Percentiles rank a stretch among this genome's conserved stretches.
These are phyloP conservation scores for Collariella sp. DNA, from an alignment of 495 filamentous ascomycete genomes.

Conservation along the genomic window DNA sequence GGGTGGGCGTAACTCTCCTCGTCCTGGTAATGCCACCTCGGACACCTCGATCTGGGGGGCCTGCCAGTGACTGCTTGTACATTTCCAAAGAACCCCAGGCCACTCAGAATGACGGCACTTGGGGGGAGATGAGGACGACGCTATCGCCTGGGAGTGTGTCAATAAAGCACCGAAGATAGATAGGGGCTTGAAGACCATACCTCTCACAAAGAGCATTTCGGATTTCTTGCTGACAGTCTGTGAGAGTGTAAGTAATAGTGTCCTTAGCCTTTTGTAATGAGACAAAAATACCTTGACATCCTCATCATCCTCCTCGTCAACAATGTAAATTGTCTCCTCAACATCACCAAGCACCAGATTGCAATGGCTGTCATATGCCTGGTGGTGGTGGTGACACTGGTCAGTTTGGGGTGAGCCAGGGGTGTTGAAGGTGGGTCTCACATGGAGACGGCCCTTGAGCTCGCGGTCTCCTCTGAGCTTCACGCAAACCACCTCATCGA, in stretches of 20 bases:
- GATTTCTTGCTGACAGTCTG: slow-evolving; percentile 92
- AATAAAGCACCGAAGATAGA: background rate
- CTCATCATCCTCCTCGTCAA: slow-evolving; percentile 73
- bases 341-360: slow-evolving; percentile 97
- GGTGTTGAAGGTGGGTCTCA: slow-evolving; percentile 36
- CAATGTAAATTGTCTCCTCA: slow-evolving; percentile 90
- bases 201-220: slow-evolving; percentile 99
- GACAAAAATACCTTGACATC: slow-evolving; percentile 26
- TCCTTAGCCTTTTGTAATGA: no score
- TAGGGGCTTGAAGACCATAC: slow-evolving; percentile 39
- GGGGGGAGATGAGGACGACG: slow-evolving; percentile 89
- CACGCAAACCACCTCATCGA: slow-evolving; percentile 95
- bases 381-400: background rate
- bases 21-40: background rate
- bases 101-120: slow-evolving; percentile 28
- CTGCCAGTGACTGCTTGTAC: background rate
- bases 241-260: background rate
- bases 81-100: background rate
- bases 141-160: slow-evolving; percentile 61
- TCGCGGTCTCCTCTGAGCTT: slow-evolving; percentile 94
- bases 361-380: slow-evolving; percentile 99
- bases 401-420: background rate
- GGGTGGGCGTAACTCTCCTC: background rate
- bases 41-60: background rate
- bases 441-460: slow-evolving; percentile 88